phyloP scores from a whole-genome alignment of 75 land plant species.

The Pinus taeda region DNA sequence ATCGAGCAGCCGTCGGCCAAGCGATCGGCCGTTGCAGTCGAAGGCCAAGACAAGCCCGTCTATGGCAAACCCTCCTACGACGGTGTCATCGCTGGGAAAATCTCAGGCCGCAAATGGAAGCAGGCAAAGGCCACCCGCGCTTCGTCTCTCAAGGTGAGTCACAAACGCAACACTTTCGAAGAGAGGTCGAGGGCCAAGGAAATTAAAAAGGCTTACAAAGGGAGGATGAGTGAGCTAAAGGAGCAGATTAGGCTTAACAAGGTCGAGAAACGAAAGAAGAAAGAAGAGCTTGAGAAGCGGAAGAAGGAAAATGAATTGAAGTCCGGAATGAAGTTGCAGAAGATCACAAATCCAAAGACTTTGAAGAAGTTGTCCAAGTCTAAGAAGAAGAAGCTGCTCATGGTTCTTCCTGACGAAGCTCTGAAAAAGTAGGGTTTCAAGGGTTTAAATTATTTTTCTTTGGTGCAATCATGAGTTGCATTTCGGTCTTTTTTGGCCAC shows the following conservation, averaged over 20 bases:
- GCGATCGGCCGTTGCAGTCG: constrained; percentile 34
- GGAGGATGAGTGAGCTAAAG: constrained; percentile 83
- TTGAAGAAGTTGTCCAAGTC: constrained; percentile 76
- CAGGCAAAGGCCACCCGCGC: constrained; percentile 43
- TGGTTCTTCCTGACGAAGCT: constrained; percentile 36
- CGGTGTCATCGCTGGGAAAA: too few species aligned
- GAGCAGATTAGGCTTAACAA: too few species aligned
- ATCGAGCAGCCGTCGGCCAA: constrained; percentile 53
- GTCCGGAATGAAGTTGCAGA: constrained; percentile 19
- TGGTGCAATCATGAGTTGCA: too few species aligned
- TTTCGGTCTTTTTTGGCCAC: too few species aligned
- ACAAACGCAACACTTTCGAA: constrained; percentile 47
- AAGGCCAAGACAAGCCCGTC: constrained; percentile 36
- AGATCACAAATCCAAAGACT: constrained; percentile 71
- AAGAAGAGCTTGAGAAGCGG: too few species aligned
- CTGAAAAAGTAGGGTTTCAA: too few species aligned
- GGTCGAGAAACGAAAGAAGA: too few species aligned
- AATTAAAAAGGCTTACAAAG: constrained; percentile 71
- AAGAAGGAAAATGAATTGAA: too few species aligned
- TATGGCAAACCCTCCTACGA: constrained; percentile 81
- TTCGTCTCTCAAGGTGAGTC: constrained; percentile 53
- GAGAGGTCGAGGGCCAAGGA: constrained; percentile 56
- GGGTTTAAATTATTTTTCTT: too few species aligned
- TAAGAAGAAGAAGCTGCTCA: constrained; percentile 61
- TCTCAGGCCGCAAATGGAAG: too few species aligned